phyloP scores from a whole-genome alignment of 768 basidiomycete genomes.

The Aureoboletus auriporus region DNA sequence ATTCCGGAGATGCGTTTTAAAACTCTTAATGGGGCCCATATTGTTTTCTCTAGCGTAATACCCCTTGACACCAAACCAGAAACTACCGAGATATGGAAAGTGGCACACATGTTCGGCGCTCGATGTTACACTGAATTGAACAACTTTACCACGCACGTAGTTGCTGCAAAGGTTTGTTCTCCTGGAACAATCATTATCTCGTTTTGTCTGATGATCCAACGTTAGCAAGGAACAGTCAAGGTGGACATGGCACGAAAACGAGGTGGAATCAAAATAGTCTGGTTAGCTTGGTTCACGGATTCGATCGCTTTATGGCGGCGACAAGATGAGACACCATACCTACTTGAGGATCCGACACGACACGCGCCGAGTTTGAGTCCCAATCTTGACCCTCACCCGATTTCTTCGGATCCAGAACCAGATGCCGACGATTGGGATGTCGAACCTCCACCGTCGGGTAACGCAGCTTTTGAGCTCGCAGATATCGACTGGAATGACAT shows the following conservation, averaged over 20 bases:
- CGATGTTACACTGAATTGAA: slow-evolving; percentile 68
- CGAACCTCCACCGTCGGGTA: slow-evolving; percentile 32
- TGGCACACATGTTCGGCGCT: slow-evolving; percentile 88
- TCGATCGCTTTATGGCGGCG: slow-evolving; percentile 85
- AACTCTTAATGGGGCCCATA: slow-evolving; percentile 73
- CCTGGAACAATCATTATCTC: background rate
- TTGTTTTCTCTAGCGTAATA: slow-evolving; percentile 94
- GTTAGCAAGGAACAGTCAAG: slow-evolving; percentile 85
- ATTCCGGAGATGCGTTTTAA: slow-evolving; percentile 76
- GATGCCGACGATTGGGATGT: slow-evolving; percentile 69
- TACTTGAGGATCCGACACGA: slow-evolving; percentile 57
- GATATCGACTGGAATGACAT: slow-evolving; percentile 81
- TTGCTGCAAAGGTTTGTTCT: slow-evolving; percentile 73
- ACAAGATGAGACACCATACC: slow-evolving; percentile 75
- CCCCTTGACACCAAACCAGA: slow-evolving; percentile 83
- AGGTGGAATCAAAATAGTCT: slow-evolving; percentile 80
- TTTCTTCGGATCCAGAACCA: slow-evolving; percentile 64
- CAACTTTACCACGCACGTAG: slow-evolving; percentile 77
- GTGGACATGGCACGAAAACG: slow-evolving; percentile 77
- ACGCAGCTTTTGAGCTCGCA: slow-evolving; percentile 42
- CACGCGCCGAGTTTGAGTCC: slow-evolving; percentile 40
- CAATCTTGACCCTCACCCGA: slow-evolving; percentile 44
- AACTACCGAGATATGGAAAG: slow-evolving; percentile 78
- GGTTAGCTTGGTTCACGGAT: slow-evolving; percentile 86
- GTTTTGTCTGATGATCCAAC: slow-evolving; percentile 2